These are phyloP conservation scores for Malus hybrid DNA, from an alignment of 331 rosid genomes.

Conservation along the genomic window DNA sequence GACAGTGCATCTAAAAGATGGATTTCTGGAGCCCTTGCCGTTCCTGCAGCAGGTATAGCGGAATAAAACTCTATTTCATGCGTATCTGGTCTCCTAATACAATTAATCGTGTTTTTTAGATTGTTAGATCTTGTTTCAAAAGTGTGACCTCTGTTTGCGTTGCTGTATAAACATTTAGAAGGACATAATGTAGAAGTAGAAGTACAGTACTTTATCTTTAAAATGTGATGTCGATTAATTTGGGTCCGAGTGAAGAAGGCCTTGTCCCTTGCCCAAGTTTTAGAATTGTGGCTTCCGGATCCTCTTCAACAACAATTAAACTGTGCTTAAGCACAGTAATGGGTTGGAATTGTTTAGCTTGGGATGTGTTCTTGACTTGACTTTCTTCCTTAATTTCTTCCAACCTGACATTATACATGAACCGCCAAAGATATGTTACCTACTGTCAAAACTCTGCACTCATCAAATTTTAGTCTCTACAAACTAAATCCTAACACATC, in stretches of 20 bases:
- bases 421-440: background rate
- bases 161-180: background rate
- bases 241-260: conserved; percentile 9
- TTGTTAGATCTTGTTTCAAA: background rate
- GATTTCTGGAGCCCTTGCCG: conserved; percentile 69
- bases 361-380: background rate
- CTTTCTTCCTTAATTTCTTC: background rate
- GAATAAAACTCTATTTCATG: background rate
- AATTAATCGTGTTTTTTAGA: background rate
- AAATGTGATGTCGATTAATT: background rate
- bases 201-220: background rate
- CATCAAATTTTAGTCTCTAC: background rate
- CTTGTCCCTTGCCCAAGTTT: conserved; percentile 25
- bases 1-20: conserved; percentile 41
- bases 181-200: background rate
- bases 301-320: conserved; percentile 18
- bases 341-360: background rate
- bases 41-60: conserved; percentile 76
- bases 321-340: background rate
- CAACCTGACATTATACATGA: background rate
- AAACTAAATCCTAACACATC: background rate
- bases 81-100: background rate
- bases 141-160: background rate
- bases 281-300: conserved; percentile 26
- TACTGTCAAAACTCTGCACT: background rate